phyloP scores from a whole-genome alignment of 129 eudicot genomes.

The Erigeron canadensis region DNA sequence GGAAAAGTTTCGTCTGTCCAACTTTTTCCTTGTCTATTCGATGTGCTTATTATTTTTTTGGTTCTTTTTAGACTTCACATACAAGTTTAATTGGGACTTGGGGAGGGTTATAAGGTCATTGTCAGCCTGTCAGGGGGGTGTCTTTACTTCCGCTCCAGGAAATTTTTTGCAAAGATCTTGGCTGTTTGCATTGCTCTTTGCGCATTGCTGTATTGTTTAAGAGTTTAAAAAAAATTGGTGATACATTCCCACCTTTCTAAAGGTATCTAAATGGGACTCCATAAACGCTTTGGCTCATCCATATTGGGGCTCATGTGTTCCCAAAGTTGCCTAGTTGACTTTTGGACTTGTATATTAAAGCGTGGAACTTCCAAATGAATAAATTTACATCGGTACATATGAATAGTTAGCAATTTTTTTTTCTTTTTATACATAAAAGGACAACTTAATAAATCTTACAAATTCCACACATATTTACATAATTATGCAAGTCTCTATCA shows the following conservation, averaged over 20 bases:
- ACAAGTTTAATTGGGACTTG: not conserved
- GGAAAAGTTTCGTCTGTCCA: not conserved
- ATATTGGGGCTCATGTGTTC: not conserved
- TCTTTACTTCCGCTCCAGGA: not conserved
- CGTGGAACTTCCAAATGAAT: not conserved
- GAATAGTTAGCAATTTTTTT: too few species aligned
- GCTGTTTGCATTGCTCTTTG: not conserved
- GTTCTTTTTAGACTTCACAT: not conserved
- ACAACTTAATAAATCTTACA: too few species aligned
- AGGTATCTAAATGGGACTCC: not conserved
- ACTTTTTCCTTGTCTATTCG: not conserved
- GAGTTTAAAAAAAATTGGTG: not conserved
- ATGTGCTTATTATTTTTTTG: not conserved
- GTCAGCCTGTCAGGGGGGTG: not conserved
- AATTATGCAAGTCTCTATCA: too few species aligned
- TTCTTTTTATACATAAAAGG: too few species aligned
- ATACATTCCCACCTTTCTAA: not conserved
- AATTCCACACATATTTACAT: too few species aligned
- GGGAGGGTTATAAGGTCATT: not conserved
- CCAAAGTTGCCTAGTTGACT: not conserved
- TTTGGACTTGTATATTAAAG: not conserved
- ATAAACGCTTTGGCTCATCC: not conserved
- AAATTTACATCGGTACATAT: not conserved
- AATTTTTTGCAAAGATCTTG: not conserved
- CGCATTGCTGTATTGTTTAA: not conserved